Base-by-base conservation (phyloP, 768 basidiomycete species). In the Auricularia auricula-judae region DNA sequence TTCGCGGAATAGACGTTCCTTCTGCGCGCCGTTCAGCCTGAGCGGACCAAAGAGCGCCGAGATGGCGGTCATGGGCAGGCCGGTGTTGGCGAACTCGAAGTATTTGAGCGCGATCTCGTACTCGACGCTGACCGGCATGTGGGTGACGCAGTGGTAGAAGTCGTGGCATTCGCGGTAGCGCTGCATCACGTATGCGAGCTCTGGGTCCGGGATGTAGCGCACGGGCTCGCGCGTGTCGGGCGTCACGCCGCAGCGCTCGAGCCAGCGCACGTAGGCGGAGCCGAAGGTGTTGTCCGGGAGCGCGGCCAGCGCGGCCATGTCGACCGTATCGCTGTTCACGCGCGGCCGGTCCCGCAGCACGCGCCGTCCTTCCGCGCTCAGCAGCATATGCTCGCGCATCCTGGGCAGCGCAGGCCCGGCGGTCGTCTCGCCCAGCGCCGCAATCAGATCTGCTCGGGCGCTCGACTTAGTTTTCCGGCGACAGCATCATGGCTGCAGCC, bases 91-190 rank as follows among this genome's bases (percentile, higher is more conserved):
- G 65, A 95, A 89, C 74, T 98, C 97, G 70, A 98, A 93, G 69
- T 85, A 88, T 72, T 99, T 99, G 74, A 98, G 84, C 1, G 93
- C 92, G 36, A 99, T 82, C 73, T 99, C 97, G 59, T 89, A 91
- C 65, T 89, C 84, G 70, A 96, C 89, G 66, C 87, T 87, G 65
- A 98, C 93, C 0, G 93, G 94, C 8, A 98, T 81, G 69, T 85
- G 85, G 77, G 86, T 86, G 66, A 98, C 82, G 70, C 91, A 91
- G 72, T 99, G 97, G 72, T 98, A 97, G 69, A 98, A 88, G 76
- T 99, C 96, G 75, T 99, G 97, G 67, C 90, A 96, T 77, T 99
- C 95, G 33, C 96, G 88, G 74, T 98, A 99, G 62, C 96, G 88
- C 69, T 95, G 92, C 89, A 99, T 93, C 64, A 98, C 91, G 74